Evolutionary conservation across 2,329 filamentous ascomycete species (phyloP).

Genomic region (Exophiala sp.): DNA sequence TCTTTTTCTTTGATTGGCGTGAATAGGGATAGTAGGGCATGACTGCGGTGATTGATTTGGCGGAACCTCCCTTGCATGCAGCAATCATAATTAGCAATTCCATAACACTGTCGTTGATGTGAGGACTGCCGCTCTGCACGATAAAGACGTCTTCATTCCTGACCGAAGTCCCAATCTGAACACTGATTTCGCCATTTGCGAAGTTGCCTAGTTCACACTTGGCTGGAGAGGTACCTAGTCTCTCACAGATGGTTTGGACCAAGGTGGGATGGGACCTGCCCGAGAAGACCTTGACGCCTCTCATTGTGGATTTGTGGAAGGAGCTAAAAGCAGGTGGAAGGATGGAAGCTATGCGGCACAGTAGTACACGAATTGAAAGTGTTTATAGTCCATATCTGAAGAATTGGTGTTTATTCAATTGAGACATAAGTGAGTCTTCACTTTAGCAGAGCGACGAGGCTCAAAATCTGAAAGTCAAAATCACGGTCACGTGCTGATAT

Average conservation of each 20-base stretch:
- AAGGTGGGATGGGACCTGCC: conserved; percentile 63
- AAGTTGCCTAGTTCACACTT: conserved; percentile 63
- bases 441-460: no score
- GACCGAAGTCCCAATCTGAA: conserved; percentile 67
- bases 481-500: no score
- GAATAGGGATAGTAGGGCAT: conserved; percentile 78
- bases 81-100: conserved; percentile 99
- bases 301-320: conserved; percentile 46
- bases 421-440: no score
- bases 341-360: not conserved
- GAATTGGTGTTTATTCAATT: no score
- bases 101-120: conserved; percentile 99
- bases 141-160: conserved; percentile 99
- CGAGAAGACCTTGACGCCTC: conserved; percentile 65
- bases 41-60: conserved; percentile 48
- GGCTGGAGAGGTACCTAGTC: conserved; percentile 58
- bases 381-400: no score
- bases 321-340: not conserved
- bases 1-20: conserved; percentile 98
- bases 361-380: no score
- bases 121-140: conserved; percentile 90
- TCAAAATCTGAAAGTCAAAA: no score
- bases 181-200: conserved; percentile 67
- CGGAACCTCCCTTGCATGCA: conserved; percentile 95
- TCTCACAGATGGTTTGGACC: conserved; percentile 63